phyloP scores from a whole-genome alignment of 805 yeast species.

The Kodamaea sagamina region DNA sequence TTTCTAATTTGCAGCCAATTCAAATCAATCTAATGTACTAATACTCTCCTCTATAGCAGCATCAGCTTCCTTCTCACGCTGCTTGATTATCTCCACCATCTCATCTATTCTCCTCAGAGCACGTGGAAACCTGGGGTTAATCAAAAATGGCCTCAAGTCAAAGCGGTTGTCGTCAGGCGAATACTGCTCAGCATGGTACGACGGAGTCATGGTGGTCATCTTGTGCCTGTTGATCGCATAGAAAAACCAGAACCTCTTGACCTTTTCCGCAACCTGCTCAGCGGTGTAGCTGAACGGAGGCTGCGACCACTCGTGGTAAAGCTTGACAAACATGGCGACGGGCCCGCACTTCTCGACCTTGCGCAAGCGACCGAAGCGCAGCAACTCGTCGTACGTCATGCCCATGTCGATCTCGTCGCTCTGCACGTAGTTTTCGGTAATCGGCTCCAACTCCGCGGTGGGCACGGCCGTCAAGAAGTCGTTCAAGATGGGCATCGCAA shows the following conservation, averaged over 20 bases:
- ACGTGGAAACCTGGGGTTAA: conserved; percentile 86
- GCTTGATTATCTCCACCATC: conserved; percentile 59
- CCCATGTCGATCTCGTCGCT: conserved; percentile 99
- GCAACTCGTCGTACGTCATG: conserved; percentile 91
- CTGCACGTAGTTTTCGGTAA: conserved; percentile 87
- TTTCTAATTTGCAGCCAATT: too few relatives aligned
- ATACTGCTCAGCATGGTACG: conserved; percentile 96
- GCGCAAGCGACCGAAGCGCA: conserved; percentile 86
- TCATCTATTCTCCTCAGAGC: conserved; percentile 87
- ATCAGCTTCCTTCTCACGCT: conserved; percentile 32
- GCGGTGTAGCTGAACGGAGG: conserved; percentile 65
- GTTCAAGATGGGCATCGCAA: conserved; percentile 72
- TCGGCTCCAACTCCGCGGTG: conserved; percentile 97
- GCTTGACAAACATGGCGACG: conserved; percentile 85
- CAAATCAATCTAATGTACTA: conserved; percentile 19
- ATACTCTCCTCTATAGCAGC: conserved; percentile 24
- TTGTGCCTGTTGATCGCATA: conserved; percentile 96
- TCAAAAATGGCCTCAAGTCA: conserved; percentile 93
- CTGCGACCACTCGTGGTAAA: conserved; percentile 92
- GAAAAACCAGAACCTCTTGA: conserved; percentile 86
- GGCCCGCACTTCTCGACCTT: conserved; percentile 97
- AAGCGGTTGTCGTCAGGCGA: conserved; percentile 98
- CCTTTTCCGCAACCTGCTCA: conserved; percentile 85
- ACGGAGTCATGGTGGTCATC: conserved; percentile 95
- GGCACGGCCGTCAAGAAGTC: conserved; percentile 91